Evolutionary conservation across 1,284 basidiomycete species (phyloP).

Genomic region (Moniliophthora roreri): DNA sequence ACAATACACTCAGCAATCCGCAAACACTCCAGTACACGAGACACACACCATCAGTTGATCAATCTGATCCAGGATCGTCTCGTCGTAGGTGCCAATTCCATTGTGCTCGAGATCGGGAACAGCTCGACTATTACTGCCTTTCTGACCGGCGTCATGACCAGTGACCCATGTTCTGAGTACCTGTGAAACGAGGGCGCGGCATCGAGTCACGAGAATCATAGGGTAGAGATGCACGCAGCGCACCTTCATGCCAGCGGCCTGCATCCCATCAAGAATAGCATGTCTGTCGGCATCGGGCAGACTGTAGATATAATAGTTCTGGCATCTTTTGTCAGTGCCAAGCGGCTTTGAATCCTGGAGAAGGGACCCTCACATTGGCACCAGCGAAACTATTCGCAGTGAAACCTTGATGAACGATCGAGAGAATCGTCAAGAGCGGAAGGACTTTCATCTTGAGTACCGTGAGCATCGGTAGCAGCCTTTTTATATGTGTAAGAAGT

Average conservation of each 20-base stretch:
- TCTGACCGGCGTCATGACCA: conserved; percentile 22
- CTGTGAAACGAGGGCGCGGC: conserved; percentile 10
- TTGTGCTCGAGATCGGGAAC: conserved; percentile 24
- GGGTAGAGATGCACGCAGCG: background rate
- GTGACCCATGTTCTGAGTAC: conserved; percentile 27
- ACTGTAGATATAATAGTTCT: conserved; percentile 24
- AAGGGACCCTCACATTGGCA: conserved; percentile 14
- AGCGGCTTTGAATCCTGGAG: background rate
- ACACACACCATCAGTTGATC: conserved; percentile 26
- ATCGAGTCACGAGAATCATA: background rate
- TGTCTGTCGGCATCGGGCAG: conserved; percentile 22
- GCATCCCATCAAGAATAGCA: conserved; percentile 22
- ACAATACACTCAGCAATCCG: background rate
- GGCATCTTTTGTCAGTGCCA: background rate
- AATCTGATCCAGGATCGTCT: conserved; percentile 23
- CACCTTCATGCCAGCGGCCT: conserved; percentile 25
- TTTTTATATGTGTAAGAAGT: no score
- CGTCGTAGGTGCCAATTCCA: conserved; percentile 24
- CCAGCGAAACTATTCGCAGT: conserved; percentile 23
- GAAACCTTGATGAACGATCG: no score
- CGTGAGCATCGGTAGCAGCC: no score
- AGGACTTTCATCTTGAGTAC: no score
- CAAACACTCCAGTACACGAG: background rate
- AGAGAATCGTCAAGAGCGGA: no score
- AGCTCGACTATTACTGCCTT: conserved; percentile 19